Conservation (phyloP, 371 early-diverging fungal genomes). For the Rhizopus stolonifer region DNA sequence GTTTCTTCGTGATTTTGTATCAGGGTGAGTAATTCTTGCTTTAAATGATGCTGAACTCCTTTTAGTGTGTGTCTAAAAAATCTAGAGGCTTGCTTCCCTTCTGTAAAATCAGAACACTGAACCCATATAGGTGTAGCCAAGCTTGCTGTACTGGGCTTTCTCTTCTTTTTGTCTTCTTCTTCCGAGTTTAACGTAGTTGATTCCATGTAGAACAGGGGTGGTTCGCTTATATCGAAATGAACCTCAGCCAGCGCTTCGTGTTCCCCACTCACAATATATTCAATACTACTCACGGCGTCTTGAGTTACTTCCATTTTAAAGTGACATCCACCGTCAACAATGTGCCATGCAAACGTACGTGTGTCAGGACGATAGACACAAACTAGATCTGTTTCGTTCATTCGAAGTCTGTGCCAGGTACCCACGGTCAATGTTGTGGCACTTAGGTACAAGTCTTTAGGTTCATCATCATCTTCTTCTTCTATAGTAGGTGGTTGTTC, state of each 20-base stretch:
- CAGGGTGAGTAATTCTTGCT: conserved; percentile 48
- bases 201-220: conserved; percentile 69
- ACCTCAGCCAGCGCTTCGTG: conserved; percentile 51
- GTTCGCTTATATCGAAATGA: conserved; percentile 60
- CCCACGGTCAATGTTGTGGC: conserved; percentile 72
- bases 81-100: conserved; percentile 67
- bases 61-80: conserved; percentile 66
- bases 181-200: conserved; percentile 11
- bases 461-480: conserved; percentile 10
- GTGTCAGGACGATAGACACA: conserved; percentile 59
- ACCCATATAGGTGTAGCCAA: conserved; percentile 49
- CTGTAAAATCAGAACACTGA: conserved; percentile 77
- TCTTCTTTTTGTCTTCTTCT: conserved; percentile 5
- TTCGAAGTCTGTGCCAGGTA: conserved; percentile 74
- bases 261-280: conserved; percentile 48
- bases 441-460: conserved; percentile 40
- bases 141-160: not conserved
- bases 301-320: conserved; percentile 75
- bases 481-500: not conserved
- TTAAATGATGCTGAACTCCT: conserved; percentile 53
- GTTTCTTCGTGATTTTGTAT: conserved; percentile 39
- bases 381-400: conserved; percentile 60
- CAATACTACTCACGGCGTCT: conserved; percentile 55
- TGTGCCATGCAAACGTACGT: conserved; percentile 68
- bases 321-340: conserved; percentile 62